Percentiles rank a stretch among this genome's conserved stretches.
Evolutionary conservation across 2,329 filamentous ascomycete genomes (phyloP).

Genomic region (Blastomyces percursus): DNA sequence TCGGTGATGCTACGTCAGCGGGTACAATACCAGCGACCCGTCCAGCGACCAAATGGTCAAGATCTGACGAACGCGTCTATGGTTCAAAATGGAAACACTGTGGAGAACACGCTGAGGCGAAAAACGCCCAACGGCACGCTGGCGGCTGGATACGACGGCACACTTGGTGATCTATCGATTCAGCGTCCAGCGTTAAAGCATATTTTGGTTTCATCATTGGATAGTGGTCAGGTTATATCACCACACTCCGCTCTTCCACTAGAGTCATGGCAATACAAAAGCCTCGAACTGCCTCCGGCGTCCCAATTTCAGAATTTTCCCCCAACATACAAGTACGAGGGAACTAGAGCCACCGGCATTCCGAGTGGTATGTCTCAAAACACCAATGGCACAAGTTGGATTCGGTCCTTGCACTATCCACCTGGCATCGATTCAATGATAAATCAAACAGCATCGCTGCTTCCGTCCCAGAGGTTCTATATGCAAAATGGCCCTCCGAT

Average conservation of each 20-base stretch:
- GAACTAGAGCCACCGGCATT: slow-evolving; percentile 14
- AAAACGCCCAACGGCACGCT: slow-evolving; percentile 94
- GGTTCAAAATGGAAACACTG: slow-evolving; percentile 17
- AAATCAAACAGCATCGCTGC: slow-evolving; percentile 43
- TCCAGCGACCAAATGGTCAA: slow-evolving; percentile 27
- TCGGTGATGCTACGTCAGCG: slow-evolving; percentile 22
- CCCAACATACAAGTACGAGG: slow-evolving; percentile 29
- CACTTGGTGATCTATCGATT: slow-evolving; percentile 58
- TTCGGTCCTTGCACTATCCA: slow-evolving; percentile 34
- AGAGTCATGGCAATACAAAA: slow-evolving; percentile 24
- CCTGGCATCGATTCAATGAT: slow-evolving; percentile 52
- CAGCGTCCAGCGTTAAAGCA: slow-evolving; percentile 74
- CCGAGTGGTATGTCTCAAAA: slow-evolving; percentile 21
- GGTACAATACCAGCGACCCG: slow-evolving; percentile 30
- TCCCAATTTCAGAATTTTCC: slow-evolving; percentile 29
- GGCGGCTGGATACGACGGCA: slow-evolving; percentile 82
- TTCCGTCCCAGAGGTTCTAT: slow-evolving; percentile 30
- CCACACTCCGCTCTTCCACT: slow-evolving; percentile 23
- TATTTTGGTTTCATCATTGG: slow-evolving; percentile 57
- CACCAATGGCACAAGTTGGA: slow-evolving; percentile 31
- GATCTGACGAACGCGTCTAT: slow-evolving; percentile 19
- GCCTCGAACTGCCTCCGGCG: slow-evolving; percentile 22
- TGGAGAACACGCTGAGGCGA: slow-evolving; percentile 69
- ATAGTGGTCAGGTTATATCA: slow-evolving; percentile 27
- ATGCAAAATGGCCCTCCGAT: slow-evolving; percentile 41